Percentiles rank a stretch among this genome's conserved stretches.
These are phyloP conservation scores for Colletotrichum aenigma DNA, from an alignment of 2,329 filamentous ascomycete species.

Conservation along the genomic window DNA sequence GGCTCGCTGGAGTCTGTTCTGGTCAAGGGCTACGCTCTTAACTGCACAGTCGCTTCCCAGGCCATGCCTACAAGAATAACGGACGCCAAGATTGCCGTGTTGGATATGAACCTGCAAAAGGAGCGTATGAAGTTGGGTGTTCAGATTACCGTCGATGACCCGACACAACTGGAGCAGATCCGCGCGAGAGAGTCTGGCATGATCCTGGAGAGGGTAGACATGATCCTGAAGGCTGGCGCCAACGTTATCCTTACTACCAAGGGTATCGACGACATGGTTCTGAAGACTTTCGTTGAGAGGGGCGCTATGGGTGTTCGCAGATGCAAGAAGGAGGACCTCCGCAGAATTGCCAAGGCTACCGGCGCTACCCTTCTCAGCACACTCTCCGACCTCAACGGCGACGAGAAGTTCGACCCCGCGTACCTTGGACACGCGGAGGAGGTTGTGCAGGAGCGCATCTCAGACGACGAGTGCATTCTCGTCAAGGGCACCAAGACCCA, in stretches of 20 bases:
- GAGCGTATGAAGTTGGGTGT: conserved; percentile 99
- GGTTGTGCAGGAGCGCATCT: conserved; percentile 97
- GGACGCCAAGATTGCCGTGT: conserved; percentile 94
- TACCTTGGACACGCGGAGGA: conserved; percentile 92
- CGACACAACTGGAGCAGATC: conserved; percentile 96
- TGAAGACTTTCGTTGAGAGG: conserved; percentile 94
- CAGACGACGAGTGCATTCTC: conserved; percentile 97
- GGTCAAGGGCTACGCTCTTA: conserved; percentile 95
- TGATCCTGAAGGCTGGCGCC: conserved; percentile 96
- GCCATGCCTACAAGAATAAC: conserved; percentile 93
- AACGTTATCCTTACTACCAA: conserved; percentile 98
- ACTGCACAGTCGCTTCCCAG: conserved; percentile 98
- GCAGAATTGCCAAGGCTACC: conserved; percentile 94
- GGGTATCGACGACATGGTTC: conserved; percentile 93
- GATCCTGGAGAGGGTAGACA: conserved; percentile 90
- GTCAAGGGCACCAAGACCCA: conserved; percentile 95
- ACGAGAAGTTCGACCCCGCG: conserved; percentile 93
- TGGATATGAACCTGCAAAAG: conserved; percentile 99
- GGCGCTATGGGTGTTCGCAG: conserved; percentile 94
- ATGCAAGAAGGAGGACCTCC: conserved; percentile 98
- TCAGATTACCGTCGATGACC: conserved; percentile 97
- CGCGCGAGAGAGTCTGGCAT: conserved; percentile 91
- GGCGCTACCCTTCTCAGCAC: conserved; percentile 93
- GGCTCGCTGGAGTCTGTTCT: conserved; percentile 85
- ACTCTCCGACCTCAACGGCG: conserved; percentile 93